Evolutionary conservation across 2,329 filamentous ascomycete genomes (phyloP), one percentile per base, ranked within the genome.

Genomic region (Colletotrichum lindemuthianum): DNA sequence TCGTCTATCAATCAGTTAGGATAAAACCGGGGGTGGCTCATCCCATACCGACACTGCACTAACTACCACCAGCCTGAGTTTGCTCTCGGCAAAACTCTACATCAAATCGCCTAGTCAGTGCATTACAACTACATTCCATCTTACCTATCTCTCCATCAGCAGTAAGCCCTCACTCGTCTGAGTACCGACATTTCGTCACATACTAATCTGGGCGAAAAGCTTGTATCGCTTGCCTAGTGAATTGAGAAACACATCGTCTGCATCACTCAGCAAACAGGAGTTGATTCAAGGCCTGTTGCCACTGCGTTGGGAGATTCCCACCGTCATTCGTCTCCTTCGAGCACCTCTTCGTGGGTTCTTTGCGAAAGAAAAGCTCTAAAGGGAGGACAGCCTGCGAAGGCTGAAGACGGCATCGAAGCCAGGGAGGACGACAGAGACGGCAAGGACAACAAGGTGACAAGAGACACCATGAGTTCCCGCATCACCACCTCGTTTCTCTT

Each of bases 401-500:
- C 9, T 10, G 8, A 16, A n/a, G n/a, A 45, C 43, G 15, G n/a
- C 4, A 44, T 13, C 43, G 24, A 15, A n/a, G 43, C 24, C 43
- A 10, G 43, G 15, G 37, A 45, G 43, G 12, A 34, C 51, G 8
- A 36, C 55, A 15, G 24, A 8, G 24, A 50, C 6, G 37, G 37
- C 43, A 11, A 44, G 41, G 39, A 36, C 16, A 10, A 39, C 40
- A 41, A 13, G 13, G 36, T 16, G 12, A 39, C 40, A 41, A 13
- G 13, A 47, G 34, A 32, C 48, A 45, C 64, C 33, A 65, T 60
- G 45, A 50, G 50, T 33, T 34, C 60, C 24, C 66, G 59, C 51
- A 67, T 81, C 63, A 85, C 82, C 11, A 89, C 86, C 2, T 89
- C 86, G 39, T 87, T 90, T 72, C 82, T 92, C 66, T 80, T 93